These are phyloP conservation scores for Paraphaeosphaeria sporulosa DNA, from an alignment of 2,329 filamentous ascomycete species.

Conservation along the genomic window DNA sequence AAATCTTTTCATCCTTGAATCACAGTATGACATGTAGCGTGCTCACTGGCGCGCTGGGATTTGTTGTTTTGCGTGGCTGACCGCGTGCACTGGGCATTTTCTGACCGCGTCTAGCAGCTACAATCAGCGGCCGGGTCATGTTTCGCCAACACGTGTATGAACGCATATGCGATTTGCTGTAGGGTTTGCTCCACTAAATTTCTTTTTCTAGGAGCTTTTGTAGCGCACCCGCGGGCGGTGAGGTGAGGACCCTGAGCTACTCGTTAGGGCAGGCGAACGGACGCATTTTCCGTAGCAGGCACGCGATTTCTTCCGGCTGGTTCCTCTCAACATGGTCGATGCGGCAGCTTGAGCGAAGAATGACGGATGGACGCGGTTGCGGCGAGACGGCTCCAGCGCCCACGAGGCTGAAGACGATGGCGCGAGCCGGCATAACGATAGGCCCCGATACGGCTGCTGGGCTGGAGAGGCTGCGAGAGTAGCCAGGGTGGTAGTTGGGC, in stretches of 20 bases:
- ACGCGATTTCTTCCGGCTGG: constrained; percentile 1
- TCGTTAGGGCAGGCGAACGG: background rate
- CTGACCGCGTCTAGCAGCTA: background rate
- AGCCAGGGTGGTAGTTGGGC: background rate
- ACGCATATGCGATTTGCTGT: background rate
- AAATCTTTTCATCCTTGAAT: background rate
- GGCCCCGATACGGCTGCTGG: background rate
- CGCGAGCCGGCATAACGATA: background rate
- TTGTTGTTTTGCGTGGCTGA: background rate
- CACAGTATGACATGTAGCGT: constrained; percentile 1
- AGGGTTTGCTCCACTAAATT: background rate
- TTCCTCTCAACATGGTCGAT: constrained; percentile 1
- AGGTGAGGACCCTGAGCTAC: background rate
- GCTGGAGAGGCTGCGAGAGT: background rate
- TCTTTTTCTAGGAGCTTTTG: background rate
- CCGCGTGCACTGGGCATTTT: background rate
- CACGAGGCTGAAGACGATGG: constrained; percentile 3
- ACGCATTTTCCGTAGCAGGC: background rate
- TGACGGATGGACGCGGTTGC: background rate
- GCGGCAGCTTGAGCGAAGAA: constrained; percentile 7
- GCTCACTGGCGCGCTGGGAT: background rate
- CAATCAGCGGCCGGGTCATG: background rate
- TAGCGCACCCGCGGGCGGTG: background rate
- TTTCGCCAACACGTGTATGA: background rate
- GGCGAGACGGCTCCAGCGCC: background rate